Evolutionary conservation across 2,329 filamentous ascomycete genomes (phyloP).

Genomic region (Raffaelea albimanens): DNA sequence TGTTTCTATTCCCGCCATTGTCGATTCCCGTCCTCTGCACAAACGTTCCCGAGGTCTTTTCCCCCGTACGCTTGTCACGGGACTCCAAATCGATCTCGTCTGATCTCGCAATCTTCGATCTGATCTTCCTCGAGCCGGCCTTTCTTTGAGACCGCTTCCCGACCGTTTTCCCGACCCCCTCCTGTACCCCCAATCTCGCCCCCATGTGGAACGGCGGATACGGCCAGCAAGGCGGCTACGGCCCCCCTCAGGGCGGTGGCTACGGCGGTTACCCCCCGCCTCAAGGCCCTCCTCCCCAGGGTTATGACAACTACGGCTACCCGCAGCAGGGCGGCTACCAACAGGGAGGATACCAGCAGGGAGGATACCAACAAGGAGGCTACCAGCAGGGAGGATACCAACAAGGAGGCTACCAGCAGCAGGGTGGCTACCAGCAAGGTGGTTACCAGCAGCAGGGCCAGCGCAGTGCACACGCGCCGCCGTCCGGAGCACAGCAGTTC

Average conservation of each 20-base stretch:
- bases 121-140: no score
- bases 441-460: no score
- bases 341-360: slow-evolving; percentile 6
- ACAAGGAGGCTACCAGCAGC: slow-evolving; percentile 4
- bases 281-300: slow-evolving; percentile 7
- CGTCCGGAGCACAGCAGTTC: slow-evolving; percentile 44
- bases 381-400: slow-evolving; percentile 5
- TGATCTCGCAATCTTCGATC: no score
- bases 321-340: slow-evolving; percentile 9
- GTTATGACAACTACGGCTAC: slow-evolving; percentile 13
- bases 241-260: slow-evolving; percentile 5
- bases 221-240: not conserved
- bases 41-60: no score
- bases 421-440: slow-evolving; percentile 1
- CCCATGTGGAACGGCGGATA: slow-evolving; percentile 8
- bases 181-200: not conserved
- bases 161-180: no score
- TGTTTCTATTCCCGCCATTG: no score
- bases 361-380: slow-evolving; percentile 5
- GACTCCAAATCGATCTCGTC: no score
- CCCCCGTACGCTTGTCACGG: no score
- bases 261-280: slow-evolving; percentile 9
- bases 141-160: no score
- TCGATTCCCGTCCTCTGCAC: no score
- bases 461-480: slow-evolving; percentile 31